Evolutionary conservation across 2,329 filamentous ascomycete species (phyloP).

Genomic region (Epicoccum sorghinum): DNA sequence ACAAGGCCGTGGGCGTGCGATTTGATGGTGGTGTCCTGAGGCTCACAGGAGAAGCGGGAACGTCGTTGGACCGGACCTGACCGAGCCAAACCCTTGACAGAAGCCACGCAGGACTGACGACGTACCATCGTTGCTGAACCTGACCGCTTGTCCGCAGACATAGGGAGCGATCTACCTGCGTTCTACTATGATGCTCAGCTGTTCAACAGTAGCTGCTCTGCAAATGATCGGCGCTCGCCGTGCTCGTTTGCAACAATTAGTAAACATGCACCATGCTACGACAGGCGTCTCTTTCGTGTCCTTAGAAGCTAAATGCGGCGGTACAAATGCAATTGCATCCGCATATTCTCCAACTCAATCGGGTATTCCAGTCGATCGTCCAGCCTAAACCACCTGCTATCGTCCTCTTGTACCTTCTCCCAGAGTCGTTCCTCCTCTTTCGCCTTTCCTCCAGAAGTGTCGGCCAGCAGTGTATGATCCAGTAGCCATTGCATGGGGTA

Average conservation of each 20-base stretch:
- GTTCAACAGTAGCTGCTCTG: too few relatives aligned
- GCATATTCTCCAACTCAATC: conserved; percentile 90
- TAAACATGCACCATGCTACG: too few relatives aligned
- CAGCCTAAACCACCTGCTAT: conserved; percentile 86
- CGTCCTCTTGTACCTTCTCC: conserved; percentile 76
- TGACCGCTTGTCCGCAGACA: conserved; percentile 6
- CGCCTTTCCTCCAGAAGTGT: conserved; percentile 17
- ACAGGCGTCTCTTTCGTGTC: neutral
- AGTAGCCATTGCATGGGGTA: conserved; percentile 96
- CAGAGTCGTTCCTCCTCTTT: conserved; percentile 55
- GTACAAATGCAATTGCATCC: conserved; percentile 91
- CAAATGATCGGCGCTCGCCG: too few relatives aligned
- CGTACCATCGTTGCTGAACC: neutral
- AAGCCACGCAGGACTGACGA: neutral
- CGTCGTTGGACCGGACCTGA: conserved; percentile 24
- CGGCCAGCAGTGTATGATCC: conserved; percentile 74
- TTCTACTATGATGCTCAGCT: neutral
- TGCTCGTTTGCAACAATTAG: too few relatives aligned
- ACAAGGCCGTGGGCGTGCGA: neutral
- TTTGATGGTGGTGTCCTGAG: conserved; percentile 1
- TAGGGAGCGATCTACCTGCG: neutral
- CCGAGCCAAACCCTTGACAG: conserved; percentile 7
- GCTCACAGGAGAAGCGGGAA: conserved; percentile 2
- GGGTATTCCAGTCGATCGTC: conserved; percentile 70
- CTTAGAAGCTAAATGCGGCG: conserved; percentile 5